Percentiles rank a stretch among this genome's conserved stretches.
phyloP scores from a whole-genome alignment of 192 early-diverging fungal species.

The Umbelopsis vinacea region DNA sequence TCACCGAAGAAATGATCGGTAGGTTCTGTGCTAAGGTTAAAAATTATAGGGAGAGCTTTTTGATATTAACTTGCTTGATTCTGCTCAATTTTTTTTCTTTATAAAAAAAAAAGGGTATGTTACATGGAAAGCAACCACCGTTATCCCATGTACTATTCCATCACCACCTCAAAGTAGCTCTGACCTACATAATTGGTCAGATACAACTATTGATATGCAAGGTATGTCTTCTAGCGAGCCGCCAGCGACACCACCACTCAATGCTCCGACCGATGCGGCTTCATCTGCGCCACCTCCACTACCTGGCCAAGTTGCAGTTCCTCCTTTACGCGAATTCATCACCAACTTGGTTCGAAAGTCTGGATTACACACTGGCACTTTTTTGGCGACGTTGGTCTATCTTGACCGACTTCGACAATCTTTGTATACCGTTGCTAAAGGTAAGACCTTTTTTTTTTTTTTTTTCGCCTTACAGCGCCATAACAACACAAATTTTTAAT shows the following conservation, averaged over 20 bases:
- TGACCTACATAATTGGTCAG: not conserved
- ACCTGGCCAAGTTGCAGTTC: constrained; percentile 37
- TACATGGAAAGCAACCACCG: not conserved
- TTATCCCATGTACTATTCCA: constrained; percentile 3
- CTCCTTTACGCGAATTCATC: constrained; percentile 65
- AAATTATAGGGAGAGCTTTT: too few species aligned
- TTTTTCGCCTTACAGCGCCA: not conserved
- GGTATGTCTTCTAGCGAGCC: not conserved
- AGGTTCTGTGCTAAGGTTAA: not conserved
- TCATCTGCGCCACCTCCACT: not conserved
- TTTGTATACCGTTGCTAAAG: constrained; percentile 66
- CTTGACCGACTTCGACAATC: constrained; percentile 61
- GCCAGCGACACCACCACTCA: not conserved
- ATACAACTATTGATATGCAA: not conserved
- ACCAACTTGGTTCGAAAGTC: constrained; percentile 61
- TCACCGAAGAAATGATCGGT: constrained; percentile 11
- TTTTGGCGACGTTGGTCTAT: constrained; percentile 69
- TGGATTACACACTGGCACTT: constrained; percentile 66
- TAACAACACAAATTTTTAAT: not conserved
- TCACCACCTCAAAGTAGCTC: constrained; percentile 1
- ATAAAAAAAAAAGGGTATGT: not conserved
- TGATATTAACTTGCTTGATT: too few species aligned
- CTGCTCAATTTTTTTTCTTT: not conserved
- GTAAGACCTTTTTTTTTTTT: not conserved
- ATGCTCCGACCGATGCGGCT: not conserved